These are phyloP conservation scores for Dioscorea dumetorum DNA, from an alignment of 106 monocot species.

Conservation along the genomic window DNA sequence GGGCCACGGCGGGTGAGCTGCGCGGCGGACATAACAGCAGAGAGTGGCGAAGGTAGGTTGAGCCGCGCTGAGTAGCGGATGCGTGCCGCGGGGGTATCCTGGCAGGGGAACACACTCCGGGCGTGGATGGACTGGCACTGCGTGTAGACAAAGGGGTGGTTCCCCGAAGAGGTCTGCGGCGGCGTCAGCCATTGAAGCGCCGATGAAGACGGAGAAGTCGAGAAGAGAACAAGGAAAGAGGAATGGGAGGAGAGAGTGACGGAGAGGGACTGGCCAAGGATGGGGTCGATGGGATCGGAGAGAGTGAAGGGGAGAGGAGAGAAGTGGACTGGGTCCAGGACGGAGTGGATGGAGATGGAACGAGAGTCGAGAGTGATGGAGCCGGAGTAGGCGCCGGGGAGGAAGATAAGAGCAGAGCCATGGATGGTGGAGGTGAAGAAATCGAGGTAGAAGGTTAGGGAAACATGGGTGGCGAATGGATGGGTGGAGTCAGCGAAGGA, in stretches of 20 bases:
- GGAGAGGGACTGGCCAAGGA: slow-evolving; percentile 50
- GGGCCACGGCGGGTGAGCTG: slow-evolving; percentile 45
- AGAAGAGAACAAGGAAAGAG: slow-evolving; percentile 53
- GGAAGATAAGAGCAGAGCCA: slow-evolving; percentile 57
- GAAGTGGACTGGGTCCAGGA: slow-evolving; percentile 12
- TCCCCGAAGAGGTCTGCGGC: slow-evolving; percentile 43
- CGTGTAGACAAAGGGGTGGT: slow-evolving; percentile 77
- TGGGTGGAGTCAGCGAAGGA: slow-evolving; percentile 54
- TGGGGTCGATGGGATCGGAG: slow-evolving; percentile 28
- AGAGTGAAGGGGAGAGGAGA: slow-evolving; percentile 31
- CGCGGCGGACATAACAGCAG: slow-evolving; percentile 76
- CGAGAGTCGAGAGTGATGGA: slow-evolving; percentile 31
- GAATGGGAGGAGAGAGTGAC: slow-evolving; percentile 35
- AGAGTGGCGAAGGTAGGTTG: slow-evolving; percentile 59
- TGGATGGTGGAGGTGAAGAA: slow-evolving; percentile 64
- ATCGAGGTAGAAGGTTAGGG: slow-evolving; percentile 76
- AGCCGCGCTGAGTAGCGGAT: slow-evolving; percentile 52
- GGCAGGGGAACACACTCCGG: slow-evolving; percentile 95
- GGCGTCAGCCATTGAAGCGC: slow-evolving; percentile 93
- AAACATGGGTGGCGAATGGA: slow-evolving; percentile 46
- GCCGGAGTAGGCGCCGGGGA: slow-evolving; percentile 48
- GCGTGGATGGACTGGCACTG: slow-evolving; percentile 93
- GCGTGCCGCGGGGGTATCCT: slow-evolving; percentile 92
- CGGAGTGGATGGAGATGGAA: slow-evolving; percentile 2
- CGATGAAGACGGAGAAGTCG: slow-evolving; percentile 59